A percentile compares a stretch with the other conserved stretches of the same genome.
phyloP scores from a whole-genome alignment of 805 yeast genomes.

The Debaryomyces hansenii region DNA sequence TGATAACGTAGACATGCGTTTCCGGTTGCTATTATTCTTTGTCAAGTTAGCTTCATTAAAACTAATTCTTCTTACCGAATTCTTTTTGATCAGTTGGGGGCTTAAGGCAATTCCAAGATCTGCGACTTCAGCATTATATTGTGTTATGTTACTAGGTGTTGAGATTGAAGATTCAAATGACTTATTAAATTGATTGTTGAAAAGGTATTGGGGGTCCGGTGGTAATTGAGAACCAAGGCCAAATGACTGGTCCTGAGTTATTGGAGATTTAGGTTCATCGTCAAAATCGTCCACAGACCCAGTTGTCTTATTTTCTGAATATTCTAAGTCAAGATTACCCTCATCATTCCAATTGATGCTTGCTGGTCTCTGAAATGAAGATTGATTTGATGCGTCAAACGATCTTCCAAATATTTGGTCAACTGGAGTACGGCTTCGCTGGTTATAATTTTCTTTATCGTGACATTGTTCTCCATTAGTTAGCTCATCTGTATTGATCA shows the following conservation, averaged over 20 bases:
- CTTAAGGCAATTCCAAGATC: conserved; percentile 44
- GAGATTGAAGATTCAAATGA: conserved; percentile 22
- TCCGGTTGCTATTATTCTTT: conserved; percentile 5
- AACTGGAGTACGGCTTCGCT: not conserved
- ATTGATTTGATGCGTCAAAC: conserved; percentile 18
- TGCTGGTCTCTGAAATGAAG: conserved; percentile 37
- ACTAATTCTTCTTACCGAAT: conserved; percentile 21
- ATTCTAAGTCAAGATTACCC: conserved; percentile 28
- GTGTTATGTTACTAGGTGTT: conserved; percentile 33
- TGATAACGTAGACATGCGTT: conserved; percentile 21
- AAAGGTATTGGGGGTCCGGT: conserved; percentile 5
- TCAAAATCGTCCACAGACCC: conserved; percentile 4
- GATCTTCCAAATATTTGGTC: conserved; percentile 5
- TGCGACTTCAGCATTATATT: conserved; percentile 40
- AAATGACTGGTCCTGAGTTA: conserved; percentile 9
- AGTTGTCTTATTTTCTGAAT: conserved; percentile 17
- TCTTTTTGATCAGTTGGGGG: conserved; percentile 30
- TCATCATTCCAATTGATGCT: conserved; percentile 47
- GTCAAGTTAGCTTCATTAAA: conserved; percentile 17
- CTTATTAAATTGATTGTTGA: conserved; percentile 5
- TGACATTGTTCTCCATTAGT: conserved; percentile 4
- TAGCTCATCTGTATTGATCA: conserved; percentile 27
- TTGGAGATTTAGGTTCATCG: not conserved
- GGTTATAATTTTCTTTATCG: not conserved
- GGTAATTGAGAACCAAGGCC: conserved; percentile 18